These are phyloP conservation scores for Obba rivulosa DNA, from an alignment of 768 basidiomycete species.

Conservation along the genomic window DNA sequence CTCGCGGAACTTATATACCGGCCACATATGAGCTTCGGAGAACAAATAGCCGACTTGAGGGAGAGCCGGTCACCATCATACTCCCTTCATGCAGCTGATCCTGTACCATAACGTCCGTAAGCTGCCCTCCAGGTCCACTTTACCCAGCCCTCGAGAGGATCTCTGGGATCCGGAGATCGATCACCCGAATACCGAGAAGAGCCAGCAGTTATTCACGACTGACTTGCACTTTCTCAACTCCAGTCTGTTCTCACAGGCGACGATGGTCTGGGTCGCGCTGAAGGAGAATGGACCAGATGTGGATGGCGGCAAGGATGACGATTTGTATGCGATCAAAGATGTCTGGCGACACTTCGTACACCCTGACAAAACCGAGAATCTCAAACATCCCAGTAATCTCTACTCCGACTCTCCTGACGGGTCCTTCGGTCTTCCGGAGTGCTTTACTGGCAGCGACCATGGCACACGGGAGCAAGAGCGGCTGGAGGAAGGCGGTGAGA, in stretches of 20 bases:
- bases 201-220: neutral
- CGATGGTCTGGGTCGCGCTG: conserved; percentile 10
- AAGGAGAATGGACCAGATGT: neutral
- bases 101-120: too few species aligned
- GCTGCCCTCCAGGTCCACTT: too few species aligned
- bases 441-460: neutral
- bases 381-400: neutral
- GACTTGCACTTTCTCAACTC: conserved; percentile 6
- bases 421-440: neutral
- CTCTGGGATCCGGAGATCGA: neutral
- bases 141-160: neutral
- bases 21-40: too few species aligned
- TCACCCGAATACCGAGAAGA: neutral
- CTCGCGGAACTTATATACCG: too few species aligned
- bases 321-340: conserved; percentile 6
- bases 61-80: too few species aligned
- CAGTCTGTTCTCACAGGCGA: conserved; percentile 7
- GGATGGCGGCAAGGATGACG: neutral
- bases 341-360: conserved; percentile 7
- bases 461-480: neutral
- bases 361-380: conserved; percentile 1
- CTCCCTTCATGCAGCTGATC: too few species aligned
- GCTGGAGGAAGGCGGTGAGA: too few species aligned
- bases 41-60: too few species aligned
- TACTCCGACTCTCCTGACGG: neutral